phyloP scores from a whole-genome alignment of 371 early-diverging fungal species.

The Haplosporangium sp. region DNA sequence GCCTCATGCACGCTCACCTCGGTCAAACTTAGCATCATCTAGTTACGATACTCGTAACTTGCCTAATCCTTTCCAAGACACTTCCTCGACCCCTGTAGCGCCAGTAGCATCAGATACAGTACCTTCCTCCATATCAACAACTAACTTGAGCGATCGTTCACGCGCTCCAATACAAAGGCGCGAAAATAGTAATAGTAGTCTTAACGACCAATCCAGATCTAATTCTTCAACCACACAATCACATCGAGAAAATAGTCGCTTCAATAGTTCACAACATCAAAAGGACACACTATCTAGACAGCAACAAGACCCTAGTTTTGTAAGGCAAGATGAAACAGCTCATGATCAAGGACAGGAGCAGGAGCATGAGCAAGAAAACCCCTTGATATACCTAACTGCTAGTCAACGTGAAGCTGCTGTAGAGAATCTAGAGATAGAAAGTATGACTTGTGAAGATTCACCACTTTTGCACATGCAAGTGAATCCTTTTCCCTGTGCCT shows the following conservation, averaged over 20 bases:
- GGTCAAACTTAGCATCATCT: background rate
- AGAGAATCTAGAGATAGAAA: constrained; percentile 50
- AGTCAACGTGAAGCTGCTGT: constrained; percentile 44
- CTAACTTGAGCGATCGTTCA: background rate
- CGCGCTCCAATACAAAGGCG: background rate
- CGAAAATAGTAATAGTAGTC: constrained; percentile 1
- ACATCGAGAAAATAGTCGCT: background rate
- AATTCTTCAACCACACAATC: background rate
- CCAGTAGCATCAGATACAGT: constrained; percentile 16
- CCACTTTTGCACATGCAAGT: background rate
- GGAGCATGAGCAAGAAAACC: constrained; percentile 25
- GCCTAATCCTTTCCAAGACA: constrained; percentile 29
- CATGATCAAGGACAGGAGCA: constrained; percentile 7
- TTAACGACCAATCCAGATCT: background rate
- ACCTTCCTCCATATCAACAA: constrained; percentile 4
- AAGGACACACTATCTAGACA: background rate
- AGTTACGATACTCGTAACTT: constrained; percentile 19
- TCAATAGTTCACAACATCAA: background rate
- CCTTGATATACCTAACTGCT: constrained; percentile 22
- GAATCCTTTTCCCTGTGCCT: background rate
- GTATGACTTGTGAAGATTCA: constrained; percentile 13
- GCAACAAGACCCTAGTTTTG: background rate
- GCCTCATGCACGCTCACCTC: background rate
- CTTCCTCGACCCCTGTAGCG: background rate
- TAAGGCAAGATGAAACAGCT: background rate